Evolutionary conservation across 1,284 basidiomycete species (phyloP).

Genomic region (Leccinum subatratum): DNA sequence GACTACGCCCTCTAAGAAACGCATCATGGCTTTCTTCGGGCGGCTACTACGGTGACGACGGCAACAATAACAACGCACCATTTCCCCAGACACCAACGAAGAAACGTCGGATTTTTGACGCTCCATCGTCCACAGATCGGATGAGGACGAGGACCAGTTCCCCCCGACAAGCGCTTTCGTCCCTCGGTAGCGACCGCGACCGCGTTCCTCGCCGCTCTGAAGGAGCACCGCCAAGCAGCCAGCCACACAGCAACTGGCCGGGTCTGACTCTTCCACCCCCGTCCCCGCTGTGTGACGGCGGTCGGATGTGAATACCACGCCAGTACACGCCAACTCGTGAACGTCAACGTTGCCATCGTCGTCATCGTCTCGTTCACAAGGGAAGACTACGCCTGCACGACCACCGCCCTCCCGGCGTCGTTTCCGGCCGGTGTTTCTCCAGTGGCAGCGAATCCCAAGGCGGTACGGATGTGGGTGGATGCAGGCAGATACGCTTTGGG

Average conservation of each 20-base stretch:
- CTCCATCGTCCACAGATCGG: conserved; percentile 5
- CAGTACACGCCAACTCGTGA: conserved; percentile 5
- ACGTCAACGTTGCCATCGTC: conserved; percentile 1
- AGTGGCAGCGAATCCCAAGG: conserved; percentile 31
- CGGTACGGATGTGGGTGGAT: conserved; percentile 25
- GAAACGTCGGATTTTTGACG: conserved; percentile 20
- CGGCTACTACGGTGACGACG: not conserved
- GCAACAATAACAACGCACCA: not conserved
- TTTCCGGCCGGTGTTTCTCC: conserved; percentile 30
- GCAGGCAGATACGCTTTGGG: conserved; percentile 9
- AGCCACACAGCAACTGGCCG: not conserved
- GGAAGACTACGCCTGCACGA: conserved; percentile 9
- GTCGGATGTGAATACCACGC: not conserved
- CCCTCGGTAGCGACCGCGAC: conserved; percentile 1
- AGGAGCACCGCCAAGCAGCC: conserved; percentile 10
- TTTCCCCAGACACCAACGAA: conserved; percentile 32
- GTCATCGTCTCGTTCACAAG: conserved; percentile 13
- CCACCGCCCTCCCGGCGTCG: conserved; percentile 9
- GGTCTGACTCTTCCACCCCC: conserved; percentile 28
- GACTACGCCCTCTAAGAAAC: conserved; percentile 22
- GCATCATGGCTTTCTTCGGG: conserved; percentile 16
- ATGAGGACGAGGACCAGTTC: conserved; percentile 12
- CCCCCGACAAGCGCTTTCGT: conserved; percentile 13
- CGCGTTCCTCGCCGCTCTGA: conserved; percentile 24
- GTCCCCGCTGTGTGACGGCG: conserved; percentile 5